Percentiles rank a stretch among this genome's conserved stretches.
Evolutionary conservation across 2,329 filamentous ascomycete species (phyloP).

Genomic region (Fusarium anguioides): DNA sequence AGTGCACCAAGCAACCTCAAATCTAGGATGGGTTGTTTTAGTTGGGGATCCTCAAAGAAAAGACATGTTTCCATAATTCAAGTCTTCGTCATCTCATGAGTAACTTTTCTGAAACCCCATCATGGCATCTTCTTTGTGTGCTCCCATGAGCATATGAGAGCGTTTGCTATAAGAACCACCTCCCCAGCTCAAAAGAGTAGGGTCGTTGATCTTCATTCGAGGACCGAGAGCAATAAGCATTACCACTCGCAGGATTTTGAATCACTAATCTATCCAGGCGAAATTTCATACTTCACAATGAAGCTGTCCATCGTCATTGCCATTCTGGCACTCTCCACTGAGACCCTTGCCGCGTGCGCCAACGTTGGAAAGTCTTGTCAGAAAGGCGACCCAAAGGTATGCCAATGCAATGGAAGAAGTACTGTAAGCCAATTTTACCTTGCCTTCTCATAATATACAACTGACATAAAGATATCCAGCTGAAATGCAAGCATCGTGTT

Average conservation of each 20-base stretch:
- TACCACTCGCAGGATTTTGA: neutral
- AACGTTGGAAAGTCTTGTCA: neutral
- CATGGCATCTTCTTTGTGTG: neutral
- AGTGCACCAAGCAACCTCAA: too few relatives aligned
- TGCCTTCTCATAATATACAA: too few relatives aligned
- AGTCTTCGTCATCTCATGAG: too few relatives aligned
- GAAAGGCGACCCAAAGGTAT: neutral
- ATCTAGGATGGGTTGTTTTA: neutral
- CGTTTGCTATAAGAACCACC: neutral
- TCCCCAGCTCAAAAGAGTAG: neutral
- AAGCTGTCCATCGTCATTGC: neutral
- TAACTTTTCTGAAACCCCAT: neutral
- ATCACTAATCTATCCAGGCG: rapidly evolving
- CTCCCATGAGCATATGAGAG: neutral
- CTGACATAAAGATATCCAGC: neutral
- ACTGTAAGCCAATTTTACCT: neutral
- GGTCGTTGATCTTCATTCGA: rapidly evolving
- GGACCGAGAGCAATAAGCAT: neutral
- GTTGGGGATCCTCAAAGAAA: neutral
- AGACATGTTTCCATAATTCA: neutral
- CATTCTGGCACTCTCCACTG: neutral
- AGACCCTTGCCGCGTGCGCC: neutral
- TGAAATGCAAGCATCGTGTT: neutral
- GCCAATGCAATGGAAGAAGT: neutral
- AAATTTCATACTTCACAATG: neutral